Conservation (phyloP, 345 rosid species). For the Eucalyptus melliodora region DNA sequence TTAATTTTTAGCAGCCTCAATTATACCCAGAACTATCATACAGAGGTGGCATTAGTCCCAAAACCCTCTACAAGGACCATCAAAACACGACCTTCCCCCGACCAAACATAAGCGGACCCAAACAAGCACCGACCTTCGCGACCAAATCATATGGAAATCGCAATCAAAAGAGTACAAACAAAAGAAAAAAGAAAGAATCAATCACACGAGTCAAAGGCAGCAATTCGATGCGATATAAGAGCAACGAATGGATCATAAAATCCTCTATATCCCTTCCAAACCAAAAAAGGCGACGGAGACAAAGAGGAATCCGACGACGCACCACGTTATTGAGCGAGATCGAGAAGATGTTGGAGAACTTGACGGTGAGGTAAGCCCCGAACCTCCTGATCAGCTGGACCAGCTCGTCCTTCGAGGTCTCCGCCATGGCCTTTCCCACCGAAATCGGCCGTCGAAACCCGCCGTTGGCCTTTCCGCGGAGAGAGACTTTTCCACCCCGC, state of each 20-base stretch:
- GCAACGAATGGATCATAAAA: neutral
- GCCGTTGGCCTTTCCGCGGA: neutral
- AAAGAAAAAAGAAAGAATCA: neutral
- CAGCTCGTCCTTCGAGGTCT: conserved; percentile 64
- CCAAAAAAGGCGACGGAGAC: neutral
- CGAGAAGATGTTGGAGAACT: conserved; percentile 55
- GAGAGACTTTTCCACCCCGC: neutral
- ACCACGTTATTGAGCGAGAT: conserved; percentile 65
- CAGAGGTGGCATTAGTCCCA: neutral
- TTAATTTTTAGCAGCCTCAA: neutral
- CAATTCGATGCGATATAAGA: neutral
- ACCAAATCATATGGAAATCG: neutral
- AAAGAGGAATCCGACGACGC: neutral
- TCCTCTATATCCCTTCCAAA: neutral
- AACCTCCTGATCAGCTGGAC: conserved; percentile 81
- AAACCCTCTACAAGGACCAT: neutral
- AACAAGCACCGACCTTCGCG: neutral
- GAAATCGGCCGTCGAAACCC: neutral
- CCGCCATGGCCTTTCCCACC: conserved; percentile 25
- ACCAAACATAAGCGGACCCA: neutral
- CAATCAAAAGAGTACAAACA: neutral
- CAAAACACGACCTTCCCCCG: neutral
- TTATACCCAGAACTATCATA: neutral
- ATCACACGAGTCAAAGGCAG: neutral
- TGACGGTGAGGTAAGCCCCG: conserved; percentile 70